phyloP scores from a whole-genome alignment of 768 basidiomycete genomes.

The Boletus insuetus region DNA sequence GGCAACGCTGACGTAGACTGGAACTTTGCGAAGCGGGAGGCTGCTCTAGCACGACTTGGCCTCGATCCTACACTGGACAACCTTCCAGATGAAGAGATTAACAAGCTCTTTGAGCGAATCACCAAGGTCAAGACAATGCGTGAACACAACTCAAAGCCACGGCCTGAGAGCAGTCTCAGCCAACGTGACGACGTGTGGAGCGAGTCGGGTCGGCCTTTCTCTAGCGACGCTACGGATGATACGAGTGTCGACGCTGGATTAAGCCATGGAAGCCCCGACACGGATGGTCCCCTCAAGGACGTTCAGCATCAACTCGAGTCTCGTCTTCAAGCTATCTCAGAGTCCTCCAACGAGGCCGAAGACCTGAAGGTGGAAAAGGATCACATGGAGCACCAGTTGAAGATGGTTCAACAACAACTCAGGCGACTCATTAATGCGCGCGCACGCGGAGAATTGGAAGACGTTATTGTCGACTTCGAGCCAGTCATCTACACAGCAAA shows the following conservation, averaged over 20 bases:
- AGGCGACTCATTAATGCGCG: conserved; percentile 74
- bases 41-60: conserved; percentile 82
- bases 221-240: conserved; percentile 84
- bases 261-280: conserved; percentile 61
- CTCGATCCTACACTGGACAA: conserved; percentile 88
- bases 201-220: conserved; percentile 76
- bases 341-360: conserved; percentile 68
- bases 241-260: conserved; percentile 74
- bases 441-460: conserved; percentile 72
- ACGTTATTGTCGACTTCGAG: conserved; percentile 63
- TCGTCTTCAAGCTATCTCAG: conserved; percentile 57
- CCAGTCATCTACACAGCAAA: conserved; percentile 79
- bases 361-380: conserved; percentile 88
- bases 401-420: conserved; percentile 78
- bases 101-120: conserved; percentile 92
- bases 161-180: conserved; percentile 87
- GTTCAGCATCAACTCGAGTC: conserved; percentile 75
- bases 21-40: conserved; percentile 96
- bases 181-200: conserved; percentile 89
- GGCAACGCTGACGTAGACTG: conserved; percentile 83
- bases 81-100: conserved; percentile 91
- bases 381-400: conserved; percentile 88
- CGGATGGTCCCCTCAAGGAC: conserved; percentile 62
- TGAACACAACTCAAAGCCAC: conserved; percentile 72
- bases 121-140: conserved; percentile 88